These are phyloP conservation scores for Heterobasidion annosum DNA, from an alignment of 1,284 basidiomycete genomes.

Conservation along the genomic window DNA sequence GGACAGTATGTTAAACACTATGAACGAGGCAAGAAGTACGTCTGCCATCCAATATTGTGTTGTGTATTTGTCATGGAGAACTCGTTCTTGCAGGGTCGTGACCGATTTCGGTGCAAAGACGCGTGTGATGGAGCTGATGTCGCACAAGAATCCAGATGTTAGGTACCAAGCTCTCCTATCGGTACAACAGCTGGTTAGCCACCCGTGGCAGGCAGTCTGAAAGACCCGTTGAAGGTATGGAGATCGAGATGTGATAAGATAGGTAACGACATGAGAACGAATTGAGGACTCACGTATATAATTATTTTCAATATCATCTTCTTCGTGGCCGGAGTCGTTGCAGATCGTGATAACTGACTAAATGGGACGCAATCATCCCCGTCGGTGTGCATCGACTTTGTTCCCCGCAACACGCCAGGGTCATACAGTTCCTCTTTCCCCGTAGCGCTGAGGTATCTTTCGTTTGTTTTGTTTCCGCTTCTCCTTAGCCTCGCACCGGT, in stretches of 20 bases:
- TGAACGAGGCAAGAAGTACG: slow-evolving; percentile 85
- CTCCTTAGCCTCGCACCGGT: too few species aligned
- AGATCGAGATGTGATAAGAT: background rate
- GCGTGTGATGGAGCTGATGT: slow-evolving; percentile 92
- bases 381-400: too few species aligned
- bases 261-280: too few species aligned
- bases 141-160: slow-evolving; percentile 81
- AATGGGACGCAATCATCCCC: too few species aligned
- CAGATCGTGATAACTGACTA: too few species aligned
- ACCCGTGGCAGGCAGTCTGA: slow-evolving; percentile 51
- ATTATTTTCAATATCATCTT: too few species aligned
- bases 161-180: slow-evolving; percentile 86
- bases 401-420: too few species aligned
- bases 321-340: too few species aligned
- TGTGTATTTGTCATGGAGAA: background rate
- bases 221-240: background rate
- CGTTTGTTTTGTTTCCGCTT: too few species aligned
- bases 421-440: too few species aligned
- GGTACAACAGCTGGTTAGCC: slow-evolving; percentile 75
- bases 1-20: slow-evolving; percentile 90
- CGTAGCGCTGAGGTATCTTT: too few species aligned
- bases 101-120: slow-evolving; percentile 84
- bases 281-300: too few species aligned
- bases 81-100: slow-evolving; percentile 45
- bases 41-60: slow-evolving; percentile 4